phyloP scores from a whole-genome alignment of 1,139 yeast species.

The Pneumocystis oryctolagi region DNA sequence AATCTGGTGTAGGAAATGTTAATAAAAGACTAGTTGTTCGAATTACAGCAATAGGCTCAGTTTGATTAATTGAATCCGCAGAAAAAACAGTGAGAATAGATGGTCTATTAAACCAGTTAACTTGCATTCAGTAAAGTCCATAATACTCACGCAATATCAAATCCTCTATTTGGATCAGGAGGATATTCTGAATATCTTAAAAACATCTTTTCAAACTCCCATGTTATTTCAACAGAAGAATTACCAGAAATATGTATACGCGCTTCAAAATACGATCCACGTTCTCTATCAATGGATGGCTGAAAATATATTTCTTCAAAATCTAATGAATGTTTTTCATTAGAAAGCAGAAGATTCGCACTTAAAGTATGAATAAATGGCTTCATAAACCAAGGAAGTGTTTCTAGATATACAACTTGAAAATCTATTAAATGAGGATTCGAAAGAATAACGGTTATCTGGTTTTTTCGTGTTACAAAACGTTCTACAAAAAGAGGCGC shows the following conservation, averaged over 20 bases:
- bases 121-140: slow-evolving; percentile 10
- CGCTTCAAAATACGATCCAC: slow-evolving; percentile 76
- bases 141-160: slow-evolving; percentile 74
- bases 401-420: slow-evolving; percentile 53
- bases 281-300: slow-evolving; percentile 66
- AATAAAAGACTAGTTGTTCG: slow-evolving; percentile 76
- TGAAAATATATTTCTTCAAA: slow-evolving; percentile 38
- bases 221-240: slow-evolving; percentile 48
- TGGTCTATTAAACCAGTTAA: slow-evolving; percentile 5
- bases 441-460: slow-evolving; percentile 28
- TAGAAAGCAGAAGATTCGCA: slow-evolving; percentile 8
- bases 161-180: slow-evolving; percentile 98
- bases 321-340: neutral
- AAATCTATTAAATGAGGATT: slow-evolving; percentile 43
- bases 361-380: slow-evolving; percentile 57
- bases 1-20: slow-evolving; percentile 91
- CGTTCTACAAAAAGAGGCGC: slow-evolving; percentile 70
- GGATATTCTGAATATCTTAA: slow-evolving; percentile 84
- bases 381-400: slow-evolving; percentile 88
- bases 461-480: slow-evolving; percentile 53
- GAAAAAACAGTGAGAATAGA: slow-evolving; percentile 39
- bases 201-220: slow-evolving; percentile 75
- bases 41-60: slow-evolving; percentile 34
- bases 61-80: slow-evolving; percentile 25
- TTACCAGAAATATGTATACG: slow-evolving; percentile 48